phyloP scores from a whole-genome alignment of 2,329 filamentous ascomycete species.

The Cryphonectria nitschkei region DNA sequence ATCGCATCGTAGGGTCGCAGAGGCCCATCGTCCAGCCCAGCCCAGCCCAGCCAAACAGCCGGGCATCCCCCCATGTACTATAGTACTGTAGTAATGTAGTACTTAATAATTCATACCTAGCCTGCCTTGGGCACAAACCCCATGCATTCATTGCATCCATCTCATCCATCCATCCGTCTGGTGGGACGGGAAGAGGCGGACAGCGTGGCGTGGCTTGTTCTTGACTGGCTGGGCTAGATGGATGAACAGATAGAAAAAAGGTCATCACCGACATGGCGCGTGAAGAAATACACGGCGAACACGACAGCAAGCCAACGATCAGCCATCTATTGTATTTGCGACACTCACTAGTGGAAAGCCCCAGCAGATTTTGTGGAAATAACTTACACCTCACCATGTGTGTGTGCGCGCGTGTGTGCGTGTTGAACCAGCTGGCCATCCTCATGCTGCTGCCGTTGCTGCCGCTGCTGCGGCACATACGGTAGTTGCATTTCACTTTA shows the following conservation, averaged over 20 bases:
- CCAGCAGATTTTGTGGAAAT: neutral
- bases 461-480: neutral
- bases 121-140: neutral
- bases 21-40: neutral
- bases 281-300: neutral
- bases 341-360: slow-evolving; percentile 1
- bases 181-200: slow-evolving; percentile 4
- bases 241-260: neutral
- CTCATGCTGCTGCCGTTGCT: neutral
- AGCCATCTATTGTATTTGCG: neutral
- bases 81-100: neutral
- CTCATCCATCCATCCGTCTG: neutral
- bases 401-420: neutral
- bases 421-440: neutral
- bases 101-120: neutral
- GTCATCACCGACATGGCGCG: neutral
- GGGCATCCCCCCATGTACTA: neutral
- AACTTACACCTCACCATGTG: neutral
- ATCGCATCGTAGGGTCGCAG: neutral
- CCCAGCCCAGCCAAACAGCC: neutral
- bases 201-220: slow-evolving; percentile 10
- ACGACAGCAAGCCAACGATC: neutral
- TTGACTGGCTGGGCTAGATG: neutral
- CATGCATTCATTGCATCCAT: no score
- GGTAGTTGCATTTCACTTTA: neutral